A percentile compares a stretch with the other conserved stretches of the same genome.
phyloP scores from a whole-genome alignment of 108 stramenopile species.

The Cyclostephanos tholiformis region DNA sequence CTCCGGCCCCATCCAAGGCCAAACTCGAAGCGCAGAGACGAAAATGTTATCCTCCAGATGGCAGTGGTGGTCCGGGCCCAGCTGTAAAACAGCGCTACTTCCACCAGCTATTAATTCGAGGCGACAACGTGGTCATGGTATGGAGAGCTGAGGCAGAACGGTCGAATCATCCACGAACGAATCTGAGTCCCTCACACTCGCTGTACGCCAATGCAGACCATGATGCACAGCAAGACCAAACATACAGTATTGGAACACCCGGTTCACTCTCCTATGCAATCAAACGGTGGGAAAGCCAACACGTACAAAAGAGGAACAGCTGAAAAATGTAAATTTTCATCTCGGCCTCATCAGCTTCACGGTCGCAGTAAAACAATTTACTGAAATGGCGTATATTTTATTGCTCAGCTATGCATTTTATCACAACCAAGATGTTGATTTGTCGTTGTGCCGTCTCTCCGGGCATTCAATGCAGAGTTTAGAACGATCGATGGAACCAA shows the following conservation, averaged over 20 bases:
- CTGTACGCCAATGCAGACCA: constrained; percentile 13
- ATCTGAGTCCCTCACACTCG: constrained; percentile 32
- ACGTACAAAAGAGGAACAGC: neutral
- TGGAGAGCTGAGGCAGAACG: constrained; percentile 68
- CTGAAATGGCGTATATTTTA: neutral
- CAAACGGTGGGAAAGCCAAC: constrained; percentile 35
- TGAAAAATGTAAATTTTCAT: neutral
- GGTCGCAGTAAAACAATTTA: neutral
- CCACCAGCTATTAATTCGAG: constrained; percentile 73
- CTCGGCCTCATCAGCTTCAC: neutral
- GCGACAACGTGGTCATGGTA: constrained; percentile 82
- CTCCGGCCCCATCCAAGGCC: constrained; percentile 38
- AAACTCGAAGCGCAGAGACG: constrained; percentile 48
- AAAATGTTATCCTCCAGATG: constrained; percentile 43
- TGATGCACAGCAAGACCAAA: constrained; percentile 9
- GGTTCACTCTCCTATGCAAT: constrained; percentile 41
- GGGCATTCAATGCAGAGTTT: neutral
- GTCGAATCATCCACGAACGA: constrained; percentile 45
- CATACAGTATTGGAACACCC: constrained; percentile 31
- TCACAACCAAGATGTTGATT: no score
- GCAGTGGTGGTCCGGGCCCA: constrained; percentile 45
- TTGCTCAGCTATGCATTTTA: no score
- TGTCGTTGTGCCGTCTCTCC: neutral
- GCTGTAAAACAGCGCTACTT: constrained; percentile 63
- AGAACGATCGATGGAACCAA: neutral